Percentiles rank a stretch among this genome's conserved stretches.
Evolutionary conservation across 768 basidiomycete species (phyloP).

Genomic region (Suillus weaverae): DNA sequence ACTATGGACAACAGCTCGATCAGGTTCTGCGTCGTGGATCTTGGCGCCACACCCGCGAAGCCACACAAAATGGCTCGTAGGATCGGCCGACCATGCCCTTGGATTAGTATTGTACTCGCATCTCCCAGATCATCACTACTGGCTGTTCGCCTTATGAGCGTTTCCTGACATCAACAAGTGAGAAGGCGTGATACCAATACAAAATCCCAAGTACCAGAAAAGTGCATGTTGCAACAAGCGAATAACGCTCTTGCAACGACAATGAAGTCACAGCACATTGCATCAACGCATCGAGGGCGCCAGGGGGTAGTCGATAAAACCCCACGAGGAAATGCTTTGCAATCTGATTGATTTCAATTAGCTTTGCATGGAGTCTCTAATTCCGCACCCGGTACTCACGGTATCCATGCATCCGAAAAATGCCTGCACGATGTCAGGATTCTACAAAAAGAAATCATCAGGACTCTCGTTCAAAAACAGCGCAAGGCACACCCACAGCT

Average conservation of each 20-base stretch:
- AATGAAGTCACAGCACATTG: conserved; percentile 68
- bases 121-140: conserved; percentile 59
- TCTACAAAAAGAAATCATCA: conserved; percentile 44
- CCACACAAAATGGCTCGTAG: conserved; percentile 75
- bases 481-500: conserved; percentile 46
- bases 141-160: conserved; percentile 66
- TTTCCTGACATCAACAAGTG: conserved; percentile 41
- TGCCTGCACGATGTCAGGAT: conserved; percentile 88
- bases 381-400: conserved; percentile 39
- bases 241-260: conserved; percentile 80
- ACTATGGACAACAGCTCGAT: conserved; percentile 78
- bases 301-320: conserved; percentile 64
- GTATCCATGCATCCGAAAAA: conserved; percentile 85
- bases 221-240: conserved; percentile 75
- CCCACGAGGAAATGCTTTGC: conserved; percentile 31
- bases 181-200: conserved; percentile 5
- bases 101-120: conserved; percentile 52
- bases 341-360: neutral
- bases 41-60: conserved; percentile 82
- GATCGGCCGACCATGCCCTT: conserved; percentile 60
- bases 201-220: conserved; percentile 64
- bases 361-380: neutral
- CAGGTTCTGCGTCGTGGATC: conserved; percentile 80
- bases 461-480: neutral
- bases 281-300: conserved; percentile 65